A percentile compares a stretch with the other conserved stretches of the same genome.
Conservation (phyloP, 2,329 filamentous ascomycete species). For the Phialemonium atrogriseum region DNA sequence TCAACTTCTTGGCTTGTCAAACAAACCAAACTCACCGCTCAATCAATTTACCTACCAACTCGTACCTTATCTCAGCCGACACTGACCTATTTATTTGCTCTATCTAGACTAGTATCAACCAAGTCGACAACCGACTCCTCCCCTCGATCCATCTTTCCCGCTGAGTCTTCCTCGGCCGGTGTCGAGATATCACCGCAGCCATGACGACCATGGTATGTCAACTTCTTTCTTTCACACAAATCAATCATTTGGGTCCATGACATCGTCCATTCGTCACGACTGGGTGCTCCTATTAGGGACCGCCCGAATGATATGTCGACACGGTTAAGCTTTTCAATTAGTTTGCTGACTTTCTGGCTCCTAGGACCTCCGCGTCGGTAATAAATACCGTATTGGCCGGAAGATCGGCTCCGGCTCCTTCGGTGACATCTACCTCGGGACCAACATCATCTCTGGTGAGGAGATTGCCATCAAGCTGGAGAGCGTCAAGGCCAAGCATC, state of each 20-base stretch:
- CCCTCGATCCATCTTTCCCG: background rate
- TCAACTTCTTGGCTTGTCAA: too few species aligned
- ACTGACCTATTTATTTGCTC: too few species aligned
- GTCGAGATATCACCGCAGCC: constrained; percentile 17
- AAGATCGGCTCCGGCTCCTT: constrained; percentile 98
- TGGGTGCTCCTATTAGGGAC: background rate
- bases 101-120: too few species aligned
- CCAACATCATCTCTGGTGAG: constrained; percentile 98
- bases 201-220: constrained; percentile 46
- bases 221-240: constrained; percentile 1
- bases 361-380: constrained; percentile 99
- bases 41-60: too few species aligned
- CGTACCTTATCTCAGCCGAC: too few species aligned
- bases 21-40: too few species aligned
- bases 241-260: background rate
- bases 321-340: background rate
- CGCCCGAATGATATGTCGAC: background rate
- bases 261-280: background rate
- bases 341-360: background rate
- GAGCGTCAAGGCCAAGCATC: constrained; percentile 98
- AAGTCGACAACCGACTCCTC: background rate
- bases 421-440: constrained; percentile 97
- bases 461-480: constrained; percentile 99
- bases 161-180: background rate
- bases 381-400: constrained; percentile 98